Evolutionary conservation across 202 grass and related monocot genomes (phyloP), one percentile per base, ranked within the genome.

Genomic region (Zoysia matrella): DNA sequence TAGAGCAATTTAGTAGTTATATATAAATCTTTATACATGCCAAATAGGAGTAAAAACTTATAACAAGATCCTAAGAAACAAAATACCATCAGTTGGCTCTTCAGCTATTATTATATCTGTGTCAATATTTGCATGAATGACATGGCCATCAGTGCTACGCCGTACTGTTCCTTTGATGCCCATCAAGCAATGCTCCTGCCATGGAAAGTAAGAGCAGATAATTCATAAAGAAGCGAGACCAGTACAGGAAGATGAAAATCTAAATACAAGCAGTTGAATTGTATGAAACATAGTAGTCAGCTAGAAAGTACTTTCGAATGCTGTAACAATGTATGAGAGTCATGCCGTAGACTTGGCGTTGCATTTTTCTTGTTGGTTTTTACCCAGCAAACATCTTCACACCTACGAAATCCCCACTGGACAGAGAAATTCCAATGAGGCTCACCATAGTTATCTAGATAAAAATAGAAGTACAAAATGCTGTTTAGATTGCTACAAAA

Each of bases 301-400:
- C 46, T 16, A 57, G 41, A 58, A 2, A 71, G 11, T 76, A 98
- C 95, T 92, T 98, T 98, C 85, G 95, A 95, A 86, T 98, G 95
- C 73, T 98, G 95, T 69, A 93, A 87, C 69, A 98, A 71, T 64
- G 95, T 98, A 63, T 82, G 92, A 60, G 92, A 93, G 87, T 98
- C 95, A 75, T 98, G 95, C 41, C 90, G 81, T 75, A 98, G 87
- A 75, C 84, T 89, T 73, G 92, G 80, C 69, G 90, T 79, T 72
- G 95, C 90, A 95, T 91, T 98, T 86, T 86, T 95, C 83, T 98
- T 98, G 90, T 95, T 98, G 13, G 92, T 98, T 78, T 95, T 98
- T 53, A 98, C 83, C 95, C 95, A 98, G 73, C 92, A 98, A 85
- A 98, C 90, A 77, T 98, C 92, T 41, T 98, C 95, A 83, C 92